Base-by-base conservation (phyloP, 148 eudicot species). In the Amaranthus palmeri region DNA sequence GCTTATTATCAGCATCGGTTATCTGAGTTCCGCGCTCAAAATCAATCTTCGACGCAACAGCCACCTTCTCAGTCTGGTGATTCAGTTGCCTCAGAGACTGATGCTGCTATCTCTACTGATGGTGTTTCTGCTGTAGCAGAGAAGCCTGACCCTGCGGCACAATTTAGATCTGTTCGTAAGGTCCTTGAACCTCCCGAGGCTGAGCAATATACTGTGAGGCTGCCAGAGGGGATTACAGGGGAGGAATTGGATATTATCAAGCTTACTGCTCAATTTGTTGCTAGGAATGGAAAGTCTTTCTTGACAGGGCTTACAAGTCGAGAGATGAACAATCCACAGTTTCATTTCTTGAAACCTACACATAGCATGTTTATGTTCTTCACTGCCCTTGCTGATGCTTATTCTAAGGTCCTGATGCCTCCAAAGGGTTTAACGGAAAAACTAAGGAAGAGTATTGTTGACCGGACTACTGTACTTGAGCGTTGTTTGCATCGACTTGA, bases 301-400 rank as follows among this genome's bases (percentile, higher is more conserved):
- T 86, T 86, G 81, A 81, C 87, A 7, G 92, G 92, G 43, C 80
- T 90, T 69, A 86, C 88, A 10, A 88, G 90, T 66, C 82, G 90
- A 43, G 92, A 88, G 84, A 85, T 79, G 70, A 90, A 82, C 62
- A 90, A 86, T 79, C 90, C 87, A 1, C 96, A 86, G 70, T 90
- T 90, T 69, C 88, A 90, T 76, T 90, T 90, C 81, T 73, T 90
- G 72, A 87, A 85, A 82, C 92, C 96, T 8, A 86, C 90, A 5
- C 96, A 90, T 72, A 90, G 92, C 69, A 86, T 90, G 96, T 90
- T 87, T 70, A 86, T 84, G 87, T 88, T 88, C 72, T 90, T 90
- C 68, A 88, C 96, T 40, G 85, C 96, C 42, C 90, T 90, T 66
- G 92, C 88, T 54, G 96, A 90, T 82, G 92, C 96, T 2, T 90